A percentile compares a stretch with the other conserved stretches of the same genome.
phyloP scores from a whole-genome alignment of 148 eudicot species.

The Rhododendron simsii region DNA sequence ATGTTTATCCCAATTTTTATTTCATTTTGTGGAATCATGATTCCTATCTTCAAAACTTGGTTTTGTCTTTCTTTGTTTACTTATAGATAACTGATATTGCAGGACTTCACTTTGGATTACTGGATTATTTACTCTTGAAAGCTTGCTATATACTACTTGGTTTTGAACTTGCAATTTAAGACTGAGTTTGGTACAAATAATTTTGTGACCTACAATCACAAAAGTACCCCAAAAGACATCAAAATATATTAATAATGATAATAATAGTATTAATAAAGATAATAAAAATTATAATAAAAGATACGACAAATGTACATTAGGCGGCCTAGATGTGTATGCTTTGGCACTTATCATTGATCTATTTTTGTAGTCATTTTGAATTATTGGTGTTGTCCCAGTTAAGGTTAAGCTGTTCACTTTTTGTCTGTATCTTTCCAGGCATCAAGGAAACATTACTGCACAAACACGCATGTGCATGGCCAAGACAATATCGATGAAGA shows the following conservation, averaged over 20 bases:
- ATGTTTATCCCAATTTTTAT: slow-evolving; percentile 17
- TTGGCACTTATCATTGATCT: neutral
- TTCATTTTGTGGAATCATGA: neutral
- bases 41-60: neutral
- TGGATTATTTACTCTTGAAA: neutral
- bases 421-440: slow-evolving; percentile 46
- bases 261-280: no score
- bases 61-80: neutral
- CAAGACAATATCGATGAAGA: slow-evolving; percentile 71
- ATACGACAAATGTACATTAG: neutral
- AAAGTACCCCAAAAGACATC: neutral
- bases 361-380: no score
- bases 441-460: slow-evolving; percentile 92
- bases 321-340: neutral
- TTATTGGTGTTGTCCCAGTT: neutral
- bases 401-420: neutral
- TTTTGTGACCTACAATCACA: neutral
- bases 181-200: neutral
- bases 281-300: neutral
- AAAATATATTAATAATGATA: no score
- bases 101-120: neutral
- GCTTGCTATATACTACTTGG: neutral
- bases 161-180: no score
- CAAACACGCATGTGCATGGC: slow-evolving; percentile 50
- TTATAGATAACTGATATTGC: neutral